A percentile compares a stretch with the other conserved stretches of the same genome.
Conservation (phyloP, 2,329 filamentous ascomycete genomes). For the Fusarium drepaniforme region DNA sequence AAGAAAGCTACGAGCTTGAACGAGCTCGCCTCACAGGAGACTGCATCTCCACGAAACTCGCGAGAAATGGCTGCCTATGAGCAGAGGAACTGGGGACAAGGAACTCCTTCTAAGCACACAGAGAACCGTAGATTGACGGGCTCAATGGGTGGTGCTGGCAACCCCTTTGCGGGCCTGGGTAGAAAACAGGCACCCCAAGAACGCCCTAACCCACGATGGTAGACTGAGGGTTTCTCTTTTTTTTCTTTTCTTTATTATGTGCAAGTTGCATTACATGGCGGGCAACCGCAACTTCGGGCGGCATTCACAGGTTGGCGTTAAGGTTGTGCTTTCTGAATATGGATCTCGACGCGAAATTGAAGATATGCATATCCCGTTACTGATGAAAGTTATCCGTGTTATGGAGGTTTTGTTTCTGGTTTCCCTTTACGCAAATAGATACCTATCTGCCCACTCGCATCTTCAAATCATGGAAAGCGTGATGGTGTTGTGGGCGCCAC, state of each 20-base stretch:
- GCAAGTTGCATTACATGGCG: neutral
- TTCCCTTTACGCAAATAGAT: neutral
- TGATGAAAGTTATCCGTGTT: neutral
- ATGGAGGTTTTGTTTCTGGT: neutral
- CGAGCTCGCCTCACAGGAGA: constrained; percentile 61
- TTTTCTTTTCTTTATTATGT: constrained; percentile 16
- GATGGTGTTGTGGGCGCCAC: neutral
- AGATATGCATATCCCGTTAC: neutral
- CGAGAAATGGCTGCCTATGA: constrained; percentile 72
- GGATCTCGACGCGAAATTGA: constrained; percentile 8
- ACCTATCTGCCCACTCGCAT: neutral
- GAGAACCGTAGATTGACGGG: constrained; percentile 46
- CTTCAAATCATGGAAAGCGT: neutral
- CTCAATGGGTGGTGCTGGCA: constrained; percentile 44
- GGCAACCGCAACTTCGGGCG: neutral
- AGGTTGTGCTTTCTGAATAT: constrained; percentile 25
- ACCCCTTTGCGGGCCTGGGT: constrained; percentile 55
- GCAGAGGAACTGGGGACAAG: constrained; percentile 56
- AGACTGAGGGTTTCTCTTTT: constrained; percentile 10
- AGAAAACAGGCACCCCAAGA: constrained; percentile 54
- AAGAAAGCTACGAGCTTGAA: constrained; percentile 79
- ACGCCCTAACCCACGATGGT: constrained; percentile 54
- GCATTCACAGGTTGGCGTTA: constrained; percentile 27
- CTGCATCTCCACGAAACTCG: constrained; percentile 67
- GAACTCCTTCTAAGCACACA: constrained; percentile 56